Base-by-base conservation (phyloP, 345 rosid species). In the Populus ilicifolia region DNA sequence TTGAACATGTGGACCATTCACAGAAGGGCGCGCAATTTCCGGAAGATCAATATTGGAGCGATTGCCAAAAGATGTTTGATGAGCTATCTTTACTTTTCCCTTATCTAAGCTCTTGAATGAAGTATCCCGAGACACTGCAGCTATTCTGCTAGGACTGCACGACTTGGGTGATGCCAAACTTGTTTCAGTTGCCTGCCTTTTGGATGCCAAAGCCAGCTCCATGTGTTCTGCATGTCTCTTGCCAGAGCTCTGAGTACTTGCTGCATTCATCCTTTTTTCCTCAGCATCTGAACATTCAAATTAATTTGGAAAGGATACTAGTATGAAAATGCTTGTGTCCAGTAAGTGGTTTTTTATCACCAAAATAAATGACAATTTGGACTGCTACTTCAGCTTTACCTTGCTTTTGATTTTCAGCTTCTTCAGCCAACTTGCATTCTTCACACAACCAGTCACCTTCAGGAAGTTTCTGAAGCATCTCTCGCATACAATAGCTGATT, bases 391-490 rank as follows among this genome's bases (percentile, higher is more conserved):
- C 78, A 70, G 79, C 76, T 73, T 86, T 81, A 92, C 96, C 96
- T 87, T 82, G 91, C 84, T 90, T 89, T 74, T 80, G 93, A 59
- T 76, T 89, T 79, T 86, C 96, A 80, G 77, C 84, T 85, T 88
- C 94, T 86, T 91, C 97, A 20, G 88, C 83, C 75, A 88, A 75
- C 84, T 91, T 87, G 89, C 99, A 96, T 84, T 91, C 98, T 86
- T 96, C 99, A 78, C 99, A 96, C 17, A 94, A 88, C 99, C 99
- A 96, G 69, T 94, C 91, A 84, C 89, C 93, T 82, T 87, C 94
- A 68, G 99, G 99, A 79, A 92, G 88, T 78, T 89, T 87, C 78
- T 82, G 87, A 82, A 90, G 88, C 96, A 85, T 96, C 86, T 88
- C 94, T 78, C 85, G 86, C 99, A 96, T 96, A 90, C 99, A 96